phyloP scores from a whole-genome alignment of 768 basidiomycete species.

The Phylloporus arenicola region DNA sequence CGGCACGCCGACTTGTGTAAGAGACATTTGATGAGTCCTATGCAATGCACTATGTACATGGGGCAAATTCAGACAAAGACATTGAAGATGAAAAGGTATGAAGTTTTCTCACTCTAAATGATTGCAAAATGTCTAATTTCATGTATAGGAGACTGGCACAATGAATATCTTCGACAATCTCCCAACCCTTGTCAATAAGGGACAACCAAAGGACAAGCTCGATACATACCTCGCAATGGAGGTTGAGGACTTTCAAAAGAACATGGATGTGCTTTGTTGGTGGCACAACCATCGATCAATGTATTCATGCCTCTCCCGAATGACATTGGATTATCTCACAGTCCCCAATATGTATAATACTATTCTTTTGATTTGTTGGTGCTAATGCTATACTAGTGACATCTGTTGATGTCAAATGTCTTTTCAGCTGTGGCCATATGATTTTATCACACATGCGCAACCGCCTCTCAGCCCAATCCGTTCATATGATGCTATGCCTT shows the following conservation, averaged over 20 bases:
- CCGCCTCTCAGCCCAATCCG: slow-evolving; percentile 21
- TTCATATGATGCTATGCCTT: neutral
- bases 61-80: neutral
- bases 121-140: too few relatives aligned
- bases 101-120: too few relatives aligned
- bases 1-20: neutral
- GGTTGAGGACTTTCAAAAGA: neutral
- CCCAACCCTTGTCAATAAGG: neutral
- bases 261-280: neutral
- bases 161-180: neutral
- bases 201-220: neutral
- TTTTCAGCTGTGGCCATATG: slow-evolving; percentile 25
- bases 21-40: neutral
- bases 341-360: neutral
- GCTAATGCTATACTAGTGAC: slow-evolving; percentile 19
- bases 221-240: neutral
- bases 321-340: neutral
- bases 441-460: slow-evolving; percentile 26
- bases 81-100: neutral
- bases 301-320: neutral
- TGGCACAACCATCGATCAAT: neutral
- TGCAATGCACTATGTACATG: neutral
- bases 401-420: slow-evolving; percentile 27
- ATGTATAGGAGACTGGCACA: neutral
- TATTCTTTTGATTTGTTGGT: neutral